Conservation (phyloP, 805 yeast genomes). For the Danielia oregonensis region DNA sequence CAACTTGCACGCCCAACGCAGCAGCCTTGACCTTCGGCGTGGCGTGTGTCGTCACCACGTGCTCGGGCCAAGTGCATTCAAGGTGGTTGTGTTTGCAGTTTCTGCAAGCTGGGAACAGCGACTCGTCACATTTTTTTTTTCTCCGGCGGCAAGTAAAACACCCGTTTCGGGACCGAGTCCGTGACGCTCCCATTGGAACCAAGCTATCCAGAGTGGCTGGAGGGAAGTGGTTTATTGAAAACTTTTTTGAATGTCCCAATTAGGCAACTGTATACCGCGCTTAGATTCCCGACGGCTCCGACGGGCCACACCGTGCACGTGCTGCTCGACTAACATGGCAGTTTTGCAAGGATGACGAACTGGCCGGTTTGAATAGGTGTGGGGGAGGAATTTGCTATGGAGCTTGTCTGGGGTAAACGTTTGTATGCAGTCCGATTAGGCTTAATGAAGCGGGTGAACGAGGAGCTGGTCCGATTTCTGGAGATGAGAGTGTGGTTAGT, state of each 20-base stretch:
- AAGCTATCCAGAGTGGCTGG: too few species aligned
- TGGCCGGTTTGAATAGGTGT: too few species aligned
- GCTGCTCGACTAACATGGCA: too few species aligned
- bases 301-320: too few species aligned
- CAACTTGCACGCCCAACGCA: too few species aligned
- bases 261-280: constrained; percentile 15
- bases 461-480: too few species aligned
- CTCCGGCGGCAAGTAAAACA: constrained; percentile 56
- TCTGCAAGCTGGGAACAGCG: constrained; percentile 12
- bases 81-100: constrained; percentile 10
- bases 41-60: constrained; percentile 3
- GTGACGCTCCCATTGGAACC: constrained; percentile 1
- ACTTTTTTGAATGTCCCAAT: constrained; percentile 6
- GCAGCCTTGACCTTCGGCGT: background rate
- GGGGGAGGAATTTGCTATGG: too few species aligned
- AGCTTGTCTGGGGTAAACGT: too few species aligned
- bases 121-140: constrained; percentile 60
- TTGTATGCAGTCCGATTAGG: too few species aligned
- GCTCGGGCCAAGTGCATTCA: constrained; percentile 15
- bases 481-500: too few species aligned
- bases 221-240: background rate
- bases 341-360: too few species aligned
- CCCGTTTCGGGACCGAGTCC: constrained; percentile 9
- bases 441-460: too few species aligned
- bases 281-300: constrained; percentile 4